Conservation (phyloP, 768 basidiomycete species). For the Tephrocybe sp. region DNA sequence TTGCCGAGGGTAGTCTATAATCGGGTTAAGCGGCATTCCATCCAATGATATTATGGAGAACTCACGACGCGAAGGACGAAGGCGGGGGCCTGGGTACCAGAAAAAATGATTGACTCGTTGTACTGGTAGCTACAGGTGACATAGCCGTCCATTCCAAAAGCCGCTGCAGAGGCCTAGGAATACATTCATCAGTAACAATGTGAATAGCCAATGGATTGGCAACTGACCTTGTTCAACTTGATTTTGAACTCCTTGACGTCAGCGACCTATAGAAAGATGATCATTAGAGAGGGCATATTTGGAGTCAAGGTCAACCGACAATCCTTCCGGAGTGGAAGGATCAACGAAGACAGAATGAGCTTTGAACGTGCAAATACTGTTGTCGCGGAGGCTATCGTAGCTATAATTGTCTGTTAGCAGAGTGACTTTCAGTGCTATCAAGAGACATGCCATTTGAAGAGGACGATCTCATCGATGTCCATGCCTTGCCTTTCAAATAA, state of each 20-base stretch:
- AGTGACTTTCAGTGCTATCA: neutral
- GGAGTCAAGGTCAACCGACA: conserved; percentile 9
- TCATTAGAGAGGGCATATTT: neutral
- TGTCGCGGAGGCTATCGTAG: conserved; percentile 35
- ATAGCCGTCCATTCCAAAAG: conserved; percentile 9
- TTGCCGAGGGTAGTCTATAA: conserved; percentile 4
- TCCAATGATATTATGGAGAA: neutral
- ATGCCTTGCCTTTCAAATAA: conserved; percentile 6
- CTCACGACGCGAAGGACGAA: conserved; percentile 6
- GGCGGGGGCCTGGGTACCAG: conserved; percentile 4
- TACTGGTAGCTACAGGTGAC: conserved; percentile 5
- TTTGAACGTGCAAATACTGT: conserved; percentile 40
- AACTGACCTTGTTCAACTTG: neutral
- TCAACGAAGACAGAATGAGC: conserved; percentile 52
- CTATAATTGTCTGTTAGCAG: conserved; percentile 16
- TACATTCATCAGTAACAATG: neutral
- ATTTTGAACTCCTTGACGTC: conserved; percentile 2
- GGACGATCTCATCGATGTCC: conserved; percentile 4
- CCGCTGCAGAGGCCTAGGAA: neutral
- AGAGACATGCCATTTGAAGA: conserved; percentile 4
- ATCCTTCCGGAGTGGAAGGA: conserved; percentile 37
- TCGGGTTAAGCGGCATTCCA: neutral
- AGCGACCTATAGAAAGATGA: neutral
- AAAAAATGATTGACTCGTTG: conserved; percentile 4
- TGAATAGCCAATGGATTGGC: no score